phyloP scores from a whole-genome alignment of 257 asterid genomes.

The Mentha longifolia region DNA sequence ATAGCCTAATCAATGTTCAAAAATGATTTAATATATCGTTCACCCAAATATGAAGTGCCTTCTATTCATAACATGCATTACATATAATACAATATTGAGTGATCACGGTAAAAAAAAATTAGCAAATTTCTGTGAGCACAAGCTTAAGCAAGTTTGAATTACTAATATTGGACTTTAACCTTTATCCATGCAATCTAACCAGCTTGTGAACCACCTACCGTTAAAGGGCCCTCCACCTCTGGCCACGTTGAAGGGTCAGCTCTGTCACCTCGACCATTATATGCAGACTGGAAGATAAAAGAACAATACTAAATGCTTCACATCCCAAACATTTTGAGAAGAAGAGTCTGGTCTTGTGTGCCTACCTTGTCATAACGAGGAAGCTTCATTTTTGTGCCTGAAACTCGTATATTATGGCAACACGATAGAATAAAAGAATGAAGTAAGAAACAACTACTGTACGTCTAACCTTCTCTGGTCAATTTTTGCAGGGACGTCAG shows the following conservation, averaged over 20 bases:
- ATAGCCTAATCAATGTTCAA: conserved; percentile 59
- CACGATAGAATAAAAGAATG: conserved; percentile 26
- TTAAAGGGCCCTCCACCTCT: conserved; percentile 91
- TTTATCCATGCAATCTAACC: conserved; percentile 8
- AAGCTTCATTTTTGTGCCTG: conserved; percentile 85
- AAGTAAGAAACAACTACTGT: conserved; percentile 25
- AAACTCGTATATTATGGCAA: conserved; percentile 28
- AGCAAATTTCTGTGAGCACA: no score
- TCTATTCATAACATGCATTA: background rate
- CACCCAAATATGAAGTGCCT: background rate
- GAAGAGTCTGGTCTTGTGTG: conserved; percentile 27
- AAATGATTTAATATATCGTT: conserved; percentile 16
- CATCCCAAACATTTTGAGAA: conserved; percentile 33
- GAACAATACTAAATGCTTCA: conserved; percentile 37
- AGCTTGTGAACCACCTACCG: conserved; percentile 49
- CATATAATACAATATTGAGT: background rate
- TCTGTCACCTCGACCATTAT: conserved; percentile 92
- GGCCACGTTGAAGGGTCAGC: conserved; percentile 96
- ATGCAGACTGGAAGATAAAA: conserved; percentile 72
- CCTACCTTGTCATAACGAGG: conserved; percentile 94
- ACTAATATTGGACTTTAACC: background rate
- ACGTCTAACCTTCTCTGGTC: conserved; percentile 75
- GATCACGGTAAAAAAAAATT: no score
- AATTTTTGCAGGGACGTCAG: conserved; percentile 64
- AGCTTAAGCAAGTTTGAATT: background rate